These are phyloP conservation scores for Thalassiosira mediterranea DNA, from an alignment of 352 stramenopile species.

Conservation along the genomic window DNA sequence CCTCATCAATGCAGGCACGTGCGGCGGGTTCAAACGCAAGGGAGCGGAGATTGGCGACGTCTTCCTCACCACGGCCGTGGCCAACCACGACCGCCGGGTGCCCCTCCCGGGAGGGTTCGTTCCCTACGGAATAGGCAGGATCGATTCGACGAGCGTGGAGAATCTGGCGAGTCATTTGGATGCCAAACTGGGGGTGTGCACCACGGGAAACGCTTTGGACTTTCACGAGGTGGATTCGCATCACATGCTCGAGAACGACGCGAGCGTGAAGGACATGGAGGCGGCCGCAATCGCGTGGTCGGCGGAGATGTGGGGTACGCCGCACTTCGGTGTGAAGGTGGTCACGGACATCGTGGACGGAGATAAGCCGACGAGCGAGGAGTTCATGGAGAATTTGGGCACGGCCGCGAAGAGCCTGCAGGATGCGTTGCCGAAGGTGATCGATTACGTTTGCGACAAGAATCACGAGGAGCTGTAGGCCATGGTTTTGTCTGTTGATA, in stretches of 20 bases:
- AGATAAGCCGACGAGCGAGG: constrained; percentile 76
- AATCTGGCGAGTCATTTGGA: constrained; percentile 59
- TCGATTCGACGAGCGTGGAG: constrained; percentile 55
- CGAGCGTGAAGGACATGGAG: constrained; percentile 85
- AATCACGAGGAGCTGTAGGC: constrained; percentile 58
- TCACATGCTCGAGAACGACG: constrained; percentile 79
- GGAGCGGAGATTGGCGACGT: constrained; percentile 79
- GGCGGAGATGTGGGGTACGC: constrained; percentile 59
- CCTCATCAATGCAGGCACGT: constrained; percentile 84
- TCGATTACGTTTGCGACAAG: constrained; percentile 72
- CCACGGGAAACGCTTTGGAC: constrained; percentile 82
- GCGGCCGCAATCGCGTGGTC: constrained; percentile 78
- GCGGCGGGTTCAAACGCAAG: constrained; percentile 77
- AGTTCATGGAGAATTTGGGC: constrained; percentile 84
- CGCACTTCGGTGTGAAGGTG: constrained; percentile 85
- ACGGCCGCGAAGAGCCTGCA: constrained; percentile 74
- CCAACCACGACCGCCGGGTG: constrained; percentile 84
- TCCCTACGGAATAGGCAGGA: constrained; percentile 72
- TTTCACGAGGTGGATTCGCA: constrained; percentile 70
- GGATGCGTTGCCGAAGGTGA: constrained; percentile 75
- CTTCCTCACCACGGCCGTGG: constrained; percentile 75
- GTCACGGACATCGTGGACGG: constrained; percentile 86
- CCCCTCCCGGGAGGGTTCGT: constrained; percentile 79
- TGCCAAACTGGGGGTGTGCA: constrained; percentile 78
- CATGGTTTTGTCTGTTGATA: too few species aligned